phyloP scores from a whole-genome alignment of 2,329 filamentous ascomycete species.

The Hymenoscyphus scutula region DNA sequence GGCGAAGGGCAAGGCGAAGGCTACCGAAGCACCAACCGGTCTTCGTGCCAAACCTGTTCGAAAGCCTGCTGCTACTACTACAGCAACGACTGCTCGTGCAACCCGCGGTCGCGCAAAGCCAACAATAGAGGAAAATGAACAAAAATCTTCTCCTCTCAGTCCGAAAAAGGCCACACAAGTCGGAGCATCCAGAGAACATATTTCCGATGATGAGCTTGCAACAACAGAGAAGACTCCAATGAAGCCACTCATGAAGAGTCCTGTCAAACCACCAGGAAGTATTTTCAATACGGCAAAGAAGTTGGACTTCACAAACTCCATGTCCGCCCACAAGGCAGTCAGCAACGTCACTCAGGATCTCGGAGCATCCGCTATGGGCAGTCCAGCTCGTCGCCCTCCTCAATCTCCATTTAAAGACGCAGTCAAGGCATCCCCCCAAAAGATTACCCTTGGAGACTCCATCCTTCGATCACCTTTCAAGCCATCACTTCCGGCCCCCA shows the following conservation, averaged over 20 bases:
- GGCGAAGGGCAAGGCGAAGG: conserved; percentile 40
- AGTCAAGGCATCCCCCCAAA: conserved; percentile 56
- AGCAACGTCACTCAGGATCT: conserved; percentile 39
- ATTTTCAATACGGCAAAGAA: conserved; percentile 38
- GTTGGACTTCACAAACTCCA: conserved; percentile 36
- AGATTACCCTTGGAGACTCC: conserved; percentile 34
- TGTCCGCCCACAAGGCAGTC: conserved; percentile 33
- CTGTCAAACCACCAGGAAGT: conserved; percentile 48
- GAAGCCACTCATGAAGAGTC: conserved; percentile 54
- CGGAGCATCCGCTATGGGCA: conserved; percentile 44
- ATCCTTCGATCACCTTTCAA: conserved; percentile 35
- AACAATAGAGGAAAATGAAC: conserved; percentile 34
- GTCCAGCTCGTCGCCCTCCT: conserved; percentile 55
- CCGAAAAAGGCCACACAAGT: conserved; percentile 65
- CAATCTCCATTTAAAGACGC: conserved; percentile 53
- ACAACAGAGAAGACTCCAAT: conserved; percentile 50
- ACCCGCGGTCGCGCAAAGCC: conserved; percentile 34
- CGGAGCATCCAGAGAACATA: conserved; percentile 42
- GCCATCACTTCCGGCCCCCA: conserved; percentile 27
- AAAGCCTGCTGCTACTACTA: conserved; percentile 37
- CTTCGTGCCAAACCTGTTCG: conserved; percentile 50
- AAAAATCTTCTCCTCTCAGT: conserved; percentile 54
- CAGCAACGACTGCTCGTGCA: conserved; percentile 31
- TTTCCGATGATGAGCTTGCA: conserved; percentile 60
- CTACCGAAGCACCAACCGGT: conserved; percentile 38